Conservation (phyloP, 2,329 filamentous ascomycete species). For the Talaromyces sp. region DNA sequence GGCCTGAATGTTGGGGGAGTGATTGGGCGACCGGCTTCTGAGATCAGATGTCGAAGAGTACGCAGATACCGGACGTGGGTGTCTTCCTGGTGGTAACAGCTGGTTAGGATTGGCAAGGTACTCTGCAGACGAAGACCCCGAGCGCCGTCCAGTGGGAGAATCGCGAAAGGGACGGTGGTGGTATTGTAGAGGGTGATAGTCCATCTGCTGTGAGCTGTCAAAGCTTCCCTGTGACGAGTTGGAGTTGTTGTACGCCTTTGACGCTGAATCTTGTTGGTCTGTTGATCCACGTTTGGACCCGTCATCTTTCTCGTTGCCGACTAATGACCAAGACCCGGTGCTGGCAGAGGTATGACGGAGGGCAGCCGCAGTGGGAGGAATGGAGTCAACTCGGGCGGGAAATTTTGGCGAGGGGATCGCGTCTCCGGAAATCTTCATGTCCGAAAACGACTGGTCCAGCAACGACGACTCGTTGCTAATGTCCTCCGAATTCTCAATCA, state of each 20-base stretch:
- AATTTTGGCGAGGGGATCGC: slow-evolving; percentile 7
- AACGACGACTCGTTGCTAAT: slow-evolving; percentile 17
- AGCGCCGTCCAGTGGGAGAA: slow-evolving; percentile 10
- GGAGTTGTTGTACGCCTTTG: slow-evolving; percentile 18
- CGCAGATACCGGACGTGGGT: slow-evolving; percentile 66
- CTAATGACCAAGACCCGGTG: slow-evolving; percentile 31
- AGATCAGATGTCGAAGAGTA: slow-evolving; percentile 71
- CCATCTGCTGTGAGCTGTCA: slow-evolving; percentile 28
- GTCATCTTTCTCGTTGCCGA: slow-evolving; percentile 23
- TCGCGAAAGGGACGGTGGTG: slow-evolving; percentile 44
- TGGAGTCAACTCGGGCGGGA: slow-evolving; percentile 21
- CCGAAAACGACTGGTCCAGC: slow-evolving; percentile 19
- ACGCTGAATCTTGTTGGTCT: slow-evolving; percentile 17
- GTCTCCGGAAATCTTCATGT: slow-evolving; percentile 20
- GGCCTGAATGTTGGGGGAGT: slow-evolving; percentile 43
- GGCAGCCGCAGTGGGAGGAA: slow-evolving; percentile 1
- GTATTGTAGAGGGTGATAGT: slow-evolving; percentile 47
- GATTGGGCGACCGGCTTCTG: slow-evolving; percentile 50
- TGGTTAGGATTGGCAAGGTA: slow-evolving; percentile 50
- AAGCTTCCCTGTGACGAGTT: slow-evolving; percentile 31
- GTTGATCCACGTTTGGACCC: slow-evolving; percentile 16
- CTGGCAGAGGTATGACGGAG: slow-evolving; percentile 27
- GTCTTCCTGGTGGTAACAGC: slow-evolving; percentile 54
- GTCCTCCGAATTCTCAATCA: slow-evolving; percentile 21
- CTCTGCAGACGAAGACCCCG: slow-evolving; percentile 38